Conservation (phyloP, 495 filamentous ascomycete genomes). For the Tuber magnatum region DNA sequence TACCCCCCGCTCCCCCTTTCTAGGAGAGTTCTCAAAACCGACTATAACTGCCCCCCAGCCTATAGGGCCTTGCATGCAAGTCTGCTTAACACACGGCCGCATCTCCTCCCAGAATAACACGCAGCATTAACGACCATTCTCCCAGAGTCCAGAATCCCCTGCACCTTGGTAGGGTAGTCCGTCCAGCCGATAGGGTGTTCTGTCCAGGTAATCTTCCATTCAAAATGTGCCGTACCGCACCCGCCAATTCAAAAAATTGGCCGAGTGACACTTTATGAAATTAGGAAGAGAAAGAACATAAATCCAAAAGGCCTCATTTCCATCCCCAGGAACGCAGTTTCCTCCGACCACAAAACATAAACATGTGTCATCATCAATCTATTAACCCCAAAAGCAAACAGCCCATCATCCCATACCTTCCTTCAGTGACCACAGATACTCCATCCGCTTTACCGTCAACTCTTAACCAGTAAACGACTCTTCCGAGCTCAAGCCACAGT, state of each 20-base stretch:
- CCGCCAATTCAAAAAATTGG: neutral
- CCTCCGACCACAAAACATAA: no score
- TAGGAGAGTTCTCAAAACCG: slow-evolving; percentile 8
- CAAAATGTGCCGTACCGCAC: slow-evolving; percentile 5
- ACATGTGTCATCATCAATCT: no score
- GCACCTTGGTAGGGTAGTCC: neutral
- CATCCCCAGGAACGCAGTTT: slow-evolving; percentile 7
- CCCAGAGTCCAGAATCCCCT: slow-evolving; percentile 1
- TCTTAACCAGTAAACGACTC: no score
- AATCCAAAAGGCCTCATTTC: slow-evolving; percentile 14
- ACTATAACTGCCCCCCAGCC: slow-evolving; percentile 12
- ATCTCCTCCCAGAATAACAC: no score
- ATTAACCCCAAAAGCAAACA: no score
- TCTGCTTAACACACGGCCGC: no score
- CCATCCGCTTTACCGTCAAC: no score
- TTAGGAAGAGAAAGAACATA: neutral
- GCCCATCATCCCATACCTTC: no score
- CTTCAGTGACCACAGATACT: no score
- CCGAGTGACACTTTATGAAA: neutral
- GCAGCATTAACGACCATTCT: neutral
- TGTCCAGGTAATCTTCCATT: slow-evolving; percentile 11
- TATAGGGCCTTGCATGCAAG: neutral
- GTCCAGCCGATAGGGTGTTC: slow-evolving; percentile 13
- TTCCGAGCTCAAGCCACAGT: no score
- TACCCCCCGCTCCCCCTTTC: neutral